These are phyloP conservation scores for Syzygium oleosum DNA, from an alignment of 345 rosid genomes.

Conservation along the genomic window DNA sequence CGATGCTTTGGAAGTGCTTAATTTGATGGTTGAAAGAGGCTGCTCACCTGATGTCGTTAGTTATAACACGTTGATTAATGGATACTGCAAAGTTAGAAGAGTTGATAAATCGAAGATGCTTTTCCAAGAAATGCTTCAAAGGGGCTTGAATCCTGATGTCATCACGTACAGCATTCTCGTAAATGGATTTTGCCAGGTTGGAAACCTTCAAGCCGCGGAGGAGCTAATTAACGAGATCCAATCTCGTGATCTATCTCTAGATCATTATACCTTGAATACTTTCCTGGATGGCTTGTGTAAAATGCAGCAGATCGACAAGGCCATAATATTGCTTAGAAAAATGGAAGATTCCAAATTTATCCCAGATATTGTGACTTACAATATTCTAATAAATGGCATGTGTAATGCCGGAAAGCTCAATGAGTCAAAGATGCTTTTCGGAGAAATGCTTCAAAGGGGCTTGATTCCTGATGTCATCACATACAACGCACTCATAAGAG, in stretches of 20 bases:
- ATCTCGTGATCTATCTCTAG: neutral
- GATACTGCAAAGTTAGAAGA: neutral
- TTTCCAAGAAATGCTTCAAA: too few species aligned
- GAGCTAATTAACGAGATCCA: neutral
- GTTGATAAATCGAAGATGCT: neutral
- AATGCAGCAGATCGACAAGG: neutral
- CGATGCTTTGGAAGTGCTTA: rapidly evolving
- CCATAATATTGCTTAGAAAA: too few species aligned
- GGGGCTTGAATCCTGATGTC: neutral
- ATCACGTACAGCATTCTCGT: neutral
- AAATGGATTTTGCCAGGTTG: neutral
- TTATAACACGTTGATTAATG: rapidly evolving
- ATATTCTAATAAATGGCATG: neutral
- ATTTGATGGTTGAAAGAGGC: neutral
- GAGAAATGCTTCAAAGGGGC: neutral
- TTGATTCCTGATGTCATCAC: rapidly evolving
- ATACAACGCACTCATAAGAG: rapidly evolving
- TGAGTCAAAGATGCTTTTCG: rapidly evolving
- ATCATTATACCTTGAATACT: neutral
- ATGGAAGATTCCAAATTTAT: too few species aligned
- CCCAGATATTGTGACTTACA: too few species aligned
- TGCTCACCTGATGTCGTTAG: rapidly evolving
- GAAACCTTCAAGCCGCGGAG: neutral
- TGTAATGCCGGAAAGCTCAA: neutral
- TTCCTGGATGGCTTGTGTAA: neutral